These are phyloP conservation scores for Cadophora sp. DNA, from an alignment of 2,329 filamentous ascomycete species.

Conservation along the genomic window DNA sequence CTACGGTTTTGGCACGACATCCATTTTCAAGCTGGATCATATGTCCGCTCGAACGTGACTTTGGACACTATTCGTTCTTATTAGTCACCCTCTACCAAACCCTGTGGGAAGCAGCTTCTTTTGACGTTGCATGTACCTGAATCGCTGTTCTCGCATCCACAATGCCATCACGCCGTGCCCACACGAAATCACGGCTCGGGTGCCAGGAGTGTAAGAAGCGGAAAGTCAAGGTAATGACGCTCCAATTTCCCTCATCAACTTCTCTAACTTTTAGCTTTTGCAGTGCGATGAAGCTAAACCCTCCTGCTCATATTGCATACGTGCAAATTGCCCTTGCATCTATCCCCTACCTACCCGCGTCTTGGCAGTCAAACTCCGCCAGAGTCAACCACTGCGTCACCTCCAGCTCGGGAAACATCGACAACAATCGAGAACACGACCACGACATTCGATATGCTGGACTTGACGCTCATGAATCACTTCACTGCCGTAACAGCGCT, in stretches of 20 bases:
- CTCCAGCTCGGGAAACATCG: neutral
- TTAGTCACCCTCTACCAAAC: too few relatives aligned
- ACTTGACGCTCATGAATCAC: conserved; percentile 16
- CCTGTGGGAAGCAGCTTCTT: too few relatives aligned
- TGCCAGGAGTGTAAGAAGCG: conserved; percentile 16
- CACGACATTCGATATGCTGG: neutral
- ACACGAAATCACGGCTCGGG: conserved; percentile 14
- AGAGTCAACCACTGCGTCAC: neutral
- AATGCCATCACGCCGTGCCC: conserved; percentile 9
- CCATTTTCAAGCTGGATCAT: neutral
- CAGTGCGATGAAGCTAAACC: conserved; percentile 1
- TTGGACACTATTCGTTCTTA: too few relatives aligned
- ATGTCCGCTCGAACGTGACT: neutral
- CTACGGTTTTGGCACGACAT: too few relatives aligned
- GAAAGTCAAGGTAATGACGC: neutral
- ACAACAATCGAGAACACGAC: neutral
- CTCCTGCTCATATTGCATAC: conserved; percentile 13
- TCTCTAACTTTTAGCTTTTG: neutral
- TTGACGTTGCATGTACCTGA: too few relatives aligned
- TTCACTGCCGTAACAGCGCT: conserved; percentile 10
- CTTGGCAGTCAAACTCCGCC: neutral
- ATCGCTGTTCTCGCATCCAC: neutral
- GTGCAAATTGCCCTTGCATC: neutral
- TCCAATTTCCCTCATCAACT: too few relatives aligned
- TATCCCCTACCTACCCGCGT: neutral